These are phyloP conservation scores for Pilasporangium apinafurcum DNA, from an alignment of 352 stramenopile genomes.

Conservation along the genomic window DNA sequence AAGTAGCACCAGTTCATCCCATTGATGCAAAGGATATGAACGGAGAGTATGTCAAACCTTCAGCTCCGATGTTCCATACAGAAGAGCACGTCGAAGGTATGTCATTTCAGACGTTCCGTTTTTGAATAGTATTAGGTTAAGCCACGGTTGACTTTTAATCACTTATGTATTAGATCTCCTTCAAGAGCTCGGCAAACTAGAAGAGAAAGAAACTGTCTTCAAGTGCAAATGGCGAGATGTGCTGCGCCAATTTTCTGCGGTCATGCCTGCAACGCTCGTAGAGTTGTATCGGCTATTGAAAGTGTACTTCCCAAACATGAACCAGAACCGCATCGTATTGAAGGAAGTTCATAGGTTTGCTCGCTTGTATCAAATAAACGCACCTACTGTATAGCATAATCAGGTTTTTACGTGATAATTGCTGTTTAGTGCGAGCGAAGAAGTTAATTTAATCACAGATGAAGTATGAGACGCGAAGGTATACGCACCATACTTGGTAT, in stretches of 20 bases:
- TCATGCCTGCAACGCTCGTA: constrained; percentile 12
- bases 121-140: too few species aligned
- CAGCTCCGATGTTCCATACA: constrained; percentile 25
- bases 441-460: constrained; percentile 4
- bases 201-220: constrained; percentile 30
- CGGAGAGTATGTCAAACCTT: constrained; percentile 12
- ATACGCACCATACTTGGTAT: too few species aligned
- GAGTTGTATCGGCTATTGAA: constrained; percentile 28
- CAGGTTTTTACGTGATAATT: too few species aligned
- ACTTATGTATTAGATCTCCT: too few species aligned
- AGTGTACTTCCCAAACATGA: constrained; percentile 28
- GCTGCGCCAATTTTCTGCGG: constrained; percentile 34
- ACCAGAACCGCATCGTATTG: constrained; percentile 14
- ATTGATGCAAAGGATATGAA: constrained; percentile 3
- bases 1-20: constrained; percentile 11
- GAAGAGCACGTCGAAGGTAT: constrained; percentile 1
- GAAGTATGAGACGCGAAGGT: too few species aligned
- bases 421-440: background rate
- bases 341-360: constrained; percentile 32
- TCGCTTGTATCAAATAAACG: background rate
- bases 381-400: background rate
- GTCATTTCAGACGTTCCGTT: too few species aligned
- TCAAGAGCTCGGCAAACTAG: too few species aligned
- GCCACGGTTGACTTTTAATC: too few species aligned
- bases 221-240: constrained; percentile 62